Evolutionary conservation across 768 basidiomycete genomes (phyloP), one percentile per base, ranked within the genome.

Genomic region (Kockovaella imperatae): DNA sequence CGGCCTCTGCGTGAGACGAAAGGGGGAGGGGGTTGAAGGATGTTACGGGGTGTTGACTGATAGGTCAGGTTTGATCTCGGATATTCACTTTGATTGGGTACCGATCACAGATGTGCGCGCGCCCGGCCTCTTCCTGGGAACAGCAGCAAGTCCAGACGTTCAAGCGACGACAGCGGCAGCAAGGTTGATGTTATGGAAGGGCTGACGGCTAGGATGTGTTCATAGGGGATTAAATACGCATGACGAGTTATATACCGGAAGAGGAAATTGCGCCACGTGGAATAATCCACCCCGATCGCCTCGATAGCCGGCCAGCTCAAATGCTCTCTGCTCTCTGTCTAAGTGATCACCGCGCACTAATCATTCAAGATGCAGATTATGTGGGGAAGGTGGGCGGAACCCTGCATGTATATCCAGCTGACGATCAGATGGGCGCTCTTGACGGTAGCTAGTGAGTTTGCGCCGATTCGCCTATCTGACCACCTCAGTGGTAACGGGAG

Each of bases 401-500:
- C 26, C 13, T 15, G 40, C 26, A 30, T 28, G 24, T 3, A 14
- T 10, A 20, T 21, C 29, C n/a, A 25, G 23, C 32, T 23, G 25
- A 48, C 31, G 3, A 46, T 34, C 26, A 36, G 29, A 42, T 53
- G 30, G 20, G n/a, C n/a, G 18, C 14, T 47, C 32, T 17, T 24
- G 20, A 14, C 8, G 3, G 30, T 26, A 5, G 25, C 11, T 28
- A 4, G 31, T 45, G 7, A 31, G 28, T 42, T 15, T 39, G 11
- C 14, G 18, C 10, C 35, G n/a, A 11, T 53, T 36, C 47, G 41
- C n/a, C 17, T 21, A n/a, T 17, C 26, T 34, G 23, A 34, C 5
- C 0, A 5, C 23, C 17, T 13, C 45, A 53, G 55, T 64, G 39
- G n/a, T n/a, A n/a, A 59, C 62, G 39, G 66, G 35, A 17, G 66